Percentiles rank a stretch among this genome's conserved stretches.
These are phyloP conservation scores for Trichomonas vaginalis DNA, from an alignment of 208 protist genomes.

Conservation along the genomic window DNA sequence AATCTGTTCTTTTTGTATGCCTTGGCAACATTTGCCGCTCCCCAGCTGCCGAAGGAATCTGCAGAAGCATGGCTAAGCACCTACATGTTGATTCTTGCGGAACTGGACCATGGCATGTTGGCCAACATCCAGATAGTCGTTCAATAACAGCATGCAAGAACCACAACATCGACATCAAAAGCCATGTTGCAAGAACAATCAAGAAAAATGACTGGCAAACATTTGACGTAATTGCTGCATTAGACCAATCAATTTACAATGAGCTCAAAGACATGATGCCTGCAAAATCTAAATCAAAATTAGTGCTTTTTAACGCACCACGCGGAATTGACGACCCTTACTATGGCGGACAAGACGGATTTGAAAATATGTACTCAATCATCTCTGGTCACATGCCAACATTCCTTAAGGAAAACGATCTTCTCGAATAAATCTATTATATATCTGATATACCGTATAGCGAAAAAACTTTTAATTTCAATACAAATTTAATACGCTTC, in stretches of 20 bases:
- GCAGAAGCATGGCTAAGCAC: not conserved
- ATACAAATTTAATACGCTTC: too few relatives aligned
- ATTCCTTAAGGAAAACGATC: not conserved
- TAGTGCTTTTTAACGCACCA: not conserved
- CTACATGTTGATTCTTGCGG: not conserved
- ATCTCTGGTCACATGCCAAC: not conserved
- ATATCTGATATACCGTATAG: too few relatives aligned
- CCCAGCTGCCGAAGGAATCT: conserved; percentile 2
- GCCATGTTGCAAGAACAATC: not conserved
- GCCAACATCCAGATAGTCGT: not conserved
- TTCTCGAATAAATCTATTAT: not conserved
- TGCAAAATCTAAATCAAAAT: not conserved
- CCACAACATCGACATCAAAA: not conserved
- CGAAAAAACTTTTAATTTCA: too few relatives aligned
- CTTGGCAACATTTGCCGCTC: not conserved
- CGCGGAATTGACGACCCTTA: not conserved
- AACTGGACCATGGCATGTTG: not conserved
- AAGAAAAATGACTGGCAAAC: not conserved
- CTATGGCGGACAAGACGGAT: not conserved
- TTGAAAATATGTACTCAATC: not conserved
- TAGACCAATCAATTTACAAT: not conserved
- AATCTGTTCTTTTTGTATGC: not conserved
- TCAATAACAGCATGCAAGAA: not conserved
- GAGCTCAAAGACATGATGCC: not conserved
- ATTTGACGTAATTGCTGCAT: not conserved